These are phyloP conservation scores for Bjerkandera adusta DNA, from an alignment of 1,284 basidiomycete genomes.

Conservation along the genomic window DNA sequence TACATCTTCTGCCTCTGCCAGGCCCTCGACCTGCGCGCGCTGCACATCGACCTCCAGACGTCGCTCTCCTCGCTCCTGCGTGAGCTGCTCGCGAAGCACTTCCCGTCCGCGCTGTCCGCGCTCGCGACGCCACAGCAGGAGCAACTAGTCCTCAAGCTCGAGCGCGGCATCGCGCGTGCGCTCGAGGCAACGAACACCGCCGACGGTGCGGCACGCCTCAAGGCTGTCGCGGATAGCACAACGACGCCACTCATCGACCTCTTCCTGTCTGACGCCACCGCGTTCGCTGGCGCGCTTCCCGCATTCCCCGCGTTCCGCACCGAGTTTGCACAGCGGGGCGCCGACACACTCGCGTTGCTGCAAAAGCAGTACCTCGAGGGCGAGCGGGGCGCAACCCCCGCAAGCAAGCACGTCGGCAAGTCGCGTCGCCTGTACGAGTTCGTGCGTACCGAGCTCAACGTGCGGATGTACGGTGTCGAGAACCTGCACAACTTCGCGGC, in stretches of 20 bases:
- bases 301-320: constrained; percentile 51
- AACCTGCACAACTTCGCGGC: constrained; percentile 56
- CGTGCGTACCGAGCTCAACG: constrained; percentile 61
- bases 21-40: constrained; percentile 75
- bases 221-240: constrained; percentile 59
- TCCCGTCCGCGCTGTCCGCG: constrained; percentile 41
- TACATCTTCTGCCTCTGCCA: constrained; percentile 80
- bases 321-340: constrained; percentile 43
- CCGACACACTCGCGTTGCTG: constrained; percentile 45
- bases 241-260: constrained; percentile 60
- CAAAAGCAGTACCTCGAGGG: constrained; percentile 54
- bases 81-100: constrained; percentile 48
- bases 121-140: constrained; percentile 32
- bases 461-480: constrained; percentile 73
- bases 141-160: constrained; percentile 35
- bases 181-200: constrained; percentile 69
- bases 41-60: constrained; percentile 62
- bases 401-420: constrained; percentile 57
- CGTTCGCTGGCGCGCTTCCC: constrained; percentile 17
- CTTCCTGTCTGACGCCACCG: constrained; percentile 36
- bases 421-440: constrained; percentile 71
- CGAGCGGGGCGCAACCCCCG: constrained; percentile 54
- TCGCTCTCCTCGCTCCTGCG: constrained; percentile 48
- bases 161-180: constrained; percentile 42
- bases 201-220: constrained; percentile 65